These are phyloP conservation scores for Verticillium albo-atrum DNA, from an alignment of 2,329 filamentous ascomycete species.

Conservation along the genomic window DNA sequence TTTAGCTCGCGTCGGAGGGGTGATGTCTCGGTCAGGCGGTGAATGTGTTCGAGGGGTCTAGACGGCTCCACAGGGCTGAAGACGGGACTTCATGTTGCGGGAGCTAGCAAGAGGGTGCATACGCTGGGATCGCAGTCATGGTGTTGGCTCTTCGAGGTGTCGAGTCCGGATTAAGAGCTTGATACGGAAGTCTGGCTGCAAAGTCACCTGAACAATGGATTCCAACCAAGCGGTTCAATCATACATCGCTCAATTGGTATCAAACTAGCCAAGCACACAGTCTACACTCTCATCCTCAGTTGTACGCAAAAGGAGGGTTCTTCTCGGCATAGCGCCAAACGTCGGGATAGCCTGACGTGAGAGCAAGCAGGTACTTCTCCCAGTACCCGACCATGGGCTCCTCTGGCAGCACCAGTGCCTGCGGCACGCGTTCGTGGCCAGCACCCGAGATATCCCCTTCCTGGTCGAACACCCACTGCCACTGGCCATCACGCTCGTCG, in stretches of 20 bases:
- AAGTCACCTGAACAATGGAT: no score
- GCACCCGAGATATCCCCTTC: constrained; percentile 9
- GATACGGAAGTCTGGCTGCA: no score
- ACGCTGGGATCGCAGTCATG: no score
- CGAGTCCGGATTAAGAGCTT: no score
- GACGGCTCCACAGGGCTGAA: no score
- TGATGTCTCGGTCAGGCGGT: no score
- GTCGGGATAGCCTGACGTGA: constrained; percentile 19
- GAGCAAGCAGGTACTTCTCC: constrained; percentile 21
- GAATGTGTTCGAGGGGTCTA: no score
- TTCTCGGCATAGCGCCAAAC: constrained; percentile 18
- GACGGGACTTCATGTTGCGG: no score
- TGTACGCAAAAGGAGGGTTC: background rate
- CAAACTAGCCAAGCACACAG: background rate
- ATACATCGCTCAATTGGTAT: background rate
- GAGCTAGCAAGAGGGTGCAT: no score
- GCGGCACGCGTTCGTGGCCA: constrained; percentile 13
- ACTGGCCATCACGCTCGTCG: constrained; percentile 17
- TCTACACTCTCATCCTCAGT: background rate
- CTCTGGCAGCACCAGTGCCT: constrained; percentile 19
- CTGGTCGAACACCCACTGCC: constrained; percentile 22
- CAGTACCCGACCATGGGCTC: constrained; percentile 27
- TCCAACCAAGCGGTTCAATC: no score
- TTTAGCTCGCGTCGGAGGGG: no score
- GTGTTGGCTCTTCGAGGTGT: no score